Evolutionary conservation across 2,329 filamentous ascomycete species (phyloP), one percentile per base, ranked within the genome.

Genomic region (Fusarium algeriense): DNA sequence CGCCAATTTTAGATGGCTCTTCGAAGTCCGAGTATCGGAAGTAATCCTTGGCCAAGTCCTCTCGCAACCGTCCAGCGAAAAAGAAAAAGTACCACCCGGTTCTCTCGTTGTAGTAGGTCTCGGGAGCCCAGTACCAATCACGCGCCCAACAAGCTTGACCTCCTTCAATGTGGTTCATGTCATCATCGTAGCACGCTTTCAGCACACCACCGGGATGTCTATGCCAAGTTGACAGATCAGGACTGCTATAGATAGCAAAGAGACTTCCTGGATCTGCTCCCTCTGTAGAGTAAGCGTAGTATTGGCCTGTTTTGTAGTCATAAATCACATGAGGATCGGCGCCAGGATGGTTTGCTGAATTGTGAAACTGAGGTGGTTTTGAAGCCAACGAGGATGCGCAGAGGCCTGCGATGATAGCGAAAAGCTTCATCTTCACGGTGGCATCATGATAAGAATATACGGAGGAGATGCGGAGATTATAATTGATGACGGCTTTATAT

Each of bases 21-120:
- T 81, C 79, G 52, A 81, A 81, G 7, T 65, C 53, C 6, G 77
- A 78, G 69, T 80, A 81, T 32, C 76, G 75, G 50, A 81, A 81
- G 56, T 81, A 69, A 53, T 78, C 71, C 45, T 77, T 78, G 13
- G 79, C 48, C 55, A 80, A 23, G 44, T 81, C 76, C 57, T 79
- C 74, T 34, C 74, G 78, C 38, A 81, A 64, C 7, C 79, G 78
- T 2, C 77, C 79, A 15, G 79, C 78, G 37, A 80, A 81, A 73
- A 81, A 77, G 71, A 81, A 80, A 44, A 80, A 81, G 56, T 81
- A 81, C 79, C 79, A 81, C 13, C 77, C 79, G 6, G 79, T 81
- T 65, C 75, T 72, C 26, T 78, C 75, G 41, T 81, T 81, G 70
- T 80, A 73, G 57, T 81, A 81, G 7, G 75, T 79, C 73, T 81